Evolutionary conservation across 2,329 filamentous ascomycete genomes (phyloP).

Genomic region (Microcera coccophila): DNA sequence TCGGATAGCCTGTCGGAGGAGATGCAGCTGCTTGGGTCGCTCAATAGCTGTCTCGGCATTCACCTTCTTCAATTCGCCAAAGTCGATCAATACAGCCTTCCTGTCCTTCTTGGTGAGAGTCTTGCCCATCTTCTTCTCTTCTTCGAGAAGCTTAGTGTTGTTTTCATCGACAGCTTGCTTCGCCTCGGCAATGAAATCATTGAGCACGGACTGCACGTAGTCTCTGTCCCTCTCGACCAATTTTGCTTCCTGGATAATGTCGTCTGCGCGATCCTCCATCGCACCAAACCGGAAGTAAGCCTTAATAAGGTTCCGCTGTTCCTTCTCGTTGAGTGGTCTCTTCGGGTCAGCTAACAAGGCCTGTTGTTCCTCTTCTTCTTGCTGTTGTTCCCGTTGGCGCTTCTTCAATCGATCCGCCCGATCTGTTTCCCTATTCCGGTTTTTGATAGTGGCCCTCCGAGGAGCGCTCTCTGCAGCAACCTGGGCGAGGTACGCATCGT

Average conservation of each 20-base stretch:
- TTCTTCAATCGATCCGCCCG: slow-evolving; percentile 65
- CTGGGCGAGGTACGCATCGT: slow-evolving; percentile 77
- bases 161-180: slow-evolving; percentile 61
- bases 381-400: slow-evolving; percentile 60
- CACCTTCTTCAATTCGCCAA: slow-evolving; percentile 85
- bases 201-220: slow-evolving; percentile 71
- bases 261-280: slow-evolving; percentile 81
- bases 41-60: slow-evolving; percentile 96
- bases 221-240: slow-evolving; percentile 76
- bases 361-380: slow-evolving; percentile 65
- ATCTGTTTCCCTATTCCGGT: slow-evolving; percentile 55
- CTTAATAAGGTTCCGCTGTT: slow-evolving; percentile 85
- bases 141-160: slow-evolving; percentile 68
- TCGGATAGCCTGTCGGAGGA: slow-evolving; percentile 71
- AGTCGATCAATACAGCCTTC: slow-evolving; percentile 95
- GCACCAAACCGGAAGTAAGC: slow-evolving; percentile 89
- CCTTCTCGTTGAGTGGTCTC: slow-evolving; percentile 86
- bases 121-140: slow-evolving; percentile 79
- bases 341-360: slow-evolving; percentile 76
- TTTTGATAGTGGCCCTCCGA: slow-evolving; percentile 64
- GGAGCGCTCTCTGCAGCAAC: slow-evolving; percentile 83
- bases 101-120: slow-evolving; percentile 92
- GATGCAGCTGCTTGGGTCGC: slow-evolving; percentile 80
- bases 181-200: slow-evolving; percentile 63
- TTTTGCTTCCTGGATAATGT: slow-evolving; percentile 83